Conservation (phyloP, 2,329 filamentous ascomycete genomes). For the Pseudogymnoascus pannorum region DNA sequence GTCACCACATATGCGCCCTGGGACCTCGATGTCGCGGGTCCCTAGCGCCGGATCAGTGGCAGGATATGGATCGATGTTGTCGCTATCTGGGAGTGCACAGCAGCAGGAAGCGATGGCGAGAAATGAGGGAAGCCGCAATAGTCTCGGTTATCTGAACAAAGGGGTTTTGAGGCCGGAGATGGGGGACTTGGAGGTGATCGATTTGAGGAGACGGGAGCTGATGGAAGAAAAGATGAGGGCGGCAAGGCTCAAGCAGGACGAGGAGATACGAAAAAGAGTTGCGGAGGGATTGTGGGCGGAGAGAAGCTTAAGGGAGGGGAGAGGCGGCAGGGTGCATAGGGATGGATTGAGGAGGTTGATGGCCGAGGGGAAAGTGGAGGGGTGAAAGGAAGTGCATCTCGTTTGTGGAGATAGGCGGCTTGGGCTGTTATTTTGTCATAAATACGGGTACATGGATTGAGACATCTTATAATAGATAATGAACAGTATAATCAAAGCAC, state of each 20-base stretch:
- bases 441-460: not conserved
- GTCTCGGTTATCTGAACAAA: not conserved
- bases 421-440: not conserved
- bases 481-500: not conserved
- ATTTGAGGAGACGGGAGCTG: conserved; percentile 2
- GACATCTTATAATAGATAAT: conserved; percentile 5
- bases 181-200: conserved; percentile 2
- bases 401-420: not conserved
- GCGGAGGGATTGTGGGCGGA: not conserved
- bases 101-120: not conserved
- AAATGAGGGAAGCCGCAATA: not conserved
- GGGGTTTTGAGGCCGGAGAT: not conserved
- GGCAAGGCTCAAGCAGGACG: conserved; percentile 25
- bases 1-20: not conserved
- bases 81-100: not conserved
- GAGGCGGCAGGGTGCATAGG: conserved; percentile 11
- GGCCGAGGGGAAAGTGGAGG: conserved; percentile 8
- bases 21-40: not conserved
- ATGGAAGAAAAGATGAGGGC: conserved; percentile 4
- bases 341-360: conserved; percentile 1
- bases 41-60: not conserved
- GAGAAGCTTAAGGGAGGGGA: not conserved
- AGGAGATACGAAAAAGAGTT: conserved; percentile 1
- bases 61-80: not conserved
- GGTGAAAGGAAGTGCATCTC: not conserved